Evolutionary conservation across 192 early-diverging fungal genomes (phyloP).

Genomic region (Entomortierella lignicola): DNA sequence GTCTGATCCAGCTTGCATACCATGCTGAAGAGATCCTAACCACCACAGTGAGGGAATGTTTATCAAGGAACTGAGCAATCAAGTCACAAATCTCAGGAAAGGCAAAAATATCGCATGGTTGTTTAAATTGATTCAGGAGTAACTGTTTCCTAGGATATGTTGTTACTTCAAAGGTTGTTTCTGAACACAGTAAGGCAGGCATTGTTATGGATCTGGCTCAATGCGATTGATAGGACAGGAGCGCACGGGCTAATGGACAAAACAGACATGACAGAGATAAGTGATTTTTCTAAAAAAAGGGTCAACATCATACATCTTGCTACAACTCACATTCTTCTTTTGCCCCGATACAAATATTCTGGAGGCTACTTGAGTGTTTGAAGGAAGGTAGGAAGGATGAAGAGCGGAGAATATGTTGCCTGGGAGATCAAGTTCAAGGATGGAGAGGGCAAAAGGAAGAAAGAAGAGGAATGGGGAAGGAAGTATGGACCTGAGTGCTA

Average conservation of each 20-base stretch:
- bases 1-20: constrained; percentile 26
- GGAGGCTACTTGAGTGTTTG: not conserved
- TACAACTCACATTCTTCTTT: not conserved
- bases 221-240: not conserved
- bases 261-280: not conserved
- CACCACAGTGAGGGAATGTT: constrained; percentile 14
- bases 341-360: not conserved
- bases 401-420: not conserved
- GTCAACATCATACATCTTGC: too few relatives aligned
- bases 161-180: not conserved
- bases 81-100: constrained; percentile 39
- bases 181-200: constrained; percentile 31
- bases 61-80: constrained; percentile 29
- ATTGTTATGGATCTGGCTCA: not conserved
- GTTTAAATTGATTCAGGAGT: not conserved
- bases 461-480: constrained; percentile 5
- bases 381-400: not conserved
- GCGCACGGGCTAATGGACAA: constrained; percentile 20
- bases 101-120: not conserved
- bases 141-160: not conserved
- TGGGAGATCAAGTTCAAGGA: not conserved
- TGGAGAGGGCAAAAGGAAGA: constrained; percentile 4
- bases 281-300: not conserved
- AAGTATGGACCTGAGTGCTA: not conserved
- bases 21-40: constrained; percentile 28